Evolutionary conservation across 768 basidiomycete genomes (phyloP), one percentile per base, ranked within the genome.

Genomic region (Inosperma sp.): DNA sequence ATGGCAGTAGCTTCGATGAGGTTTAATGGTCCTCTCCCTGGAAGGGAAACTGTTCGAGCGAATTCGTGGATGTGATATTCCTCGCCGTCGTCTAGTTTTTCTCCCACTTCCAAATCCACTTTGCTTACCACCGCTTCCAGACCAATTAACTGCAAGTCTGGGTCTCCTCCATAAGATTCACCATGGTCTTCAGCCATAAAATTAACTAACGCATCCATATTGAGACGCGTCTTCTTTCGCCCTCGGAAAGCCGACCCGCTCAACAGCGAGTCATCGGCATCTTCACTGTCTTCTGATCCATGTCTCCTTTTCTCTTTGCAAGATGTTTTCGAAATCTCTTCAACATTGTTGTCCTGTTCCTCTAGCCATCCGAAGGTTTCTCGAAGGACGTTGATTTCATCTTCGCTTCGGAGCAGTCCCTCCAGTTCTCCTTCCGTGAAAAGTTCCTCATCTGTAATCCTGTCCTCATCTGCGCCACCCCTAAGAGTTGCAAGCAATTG

Each of bases 351-450:
- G n/a, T 62, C 54, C 7, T 60, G 62, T 16, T 60, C 59, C 45
- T 61, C 53, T 30, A 54, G 61, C 69, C 68, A 72, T 26, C 61
- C 67, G 16, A 69, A 63, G 26, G 67, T 55, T 40, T 64, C 56
- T 21, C 62, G 63, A 17, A 86, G 62, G 2, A 69, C 65, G 44
- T 70, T 67, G 13, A 71, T 71, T 62, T 89, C 84, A 17, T 71
- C 74, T 26, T 78, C 70, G 39, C 58, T 68, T 49, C 88, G 68
- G 17, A 87, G 56, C 23, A 87, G 47, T 16, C 69, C 74, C 48
- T 88, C 86, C 22, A 86, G 63, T 63, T 91, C 88, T 3, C 81
- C 84, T 25, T 79, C 75, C 3, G 67, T 76, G 52, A 91, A 88
- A 19, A 91, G 68, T 51, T 90, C 88, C 7, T 87, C 82, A 53